These are phyloP conservation scores for Arthrobotrys sinensis DNA, from an alignment of 2,329 filamentous ascomycete species.

Conservation along the genomic window DNA sequence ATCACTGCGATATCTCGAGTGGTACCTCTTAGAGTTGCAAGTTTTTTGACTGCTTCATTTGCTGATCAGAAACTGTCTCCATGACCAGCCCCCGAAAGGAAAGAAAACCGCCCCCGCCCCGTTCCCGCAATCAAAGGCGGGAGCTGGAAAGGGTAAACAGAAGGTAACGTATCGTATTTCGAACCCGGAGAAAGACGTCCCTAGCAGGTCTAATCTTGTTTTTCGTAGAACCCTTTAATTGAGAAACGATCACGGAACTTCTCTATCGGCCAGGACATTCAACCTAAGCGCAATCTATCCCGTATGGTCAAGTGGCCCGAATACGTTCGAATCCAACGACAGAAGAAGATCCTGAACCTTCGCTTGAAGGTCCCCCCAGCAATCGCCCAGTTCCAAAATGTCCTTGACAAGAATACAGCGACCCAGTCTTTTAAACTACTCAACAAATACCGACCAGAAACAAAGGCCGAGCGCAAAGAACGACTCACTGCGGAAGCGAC, in stretches of 20 bases:
- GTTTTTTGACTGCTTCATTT: slow-evolving; percentile 86
- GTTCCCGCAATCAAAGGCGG: slow-evolving; percentile 94
- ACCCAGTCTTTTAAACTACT: slow-evolving; percentile 98
- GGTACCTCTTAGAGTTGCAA: slow-evolving; percentile 60
- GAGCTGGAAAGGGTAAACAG: slow-evolving; percentile 84
- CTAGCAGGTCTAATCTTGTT: slow-evolving; percentile 61
- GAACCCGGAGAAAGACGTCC: slow-evolving; percentile 42
- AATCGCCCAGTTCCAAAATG: slow-evolving; percentile 97
- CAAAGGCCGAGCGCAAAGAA: slow-evolving; percentile 99
- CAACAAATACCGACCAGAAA: slow-evolving; percentile 99
- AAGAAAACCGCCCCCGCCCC: slow-evolving; percentile 99
- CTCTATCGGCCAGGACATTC: slow-evolving; percentile 98
- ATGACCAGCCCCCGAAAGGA: slow-evolving; percentile 91
- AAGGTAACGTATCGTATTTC: slow-evolving; percentile 80
- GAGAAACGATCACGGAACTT: slow-evolving; percentile 98
- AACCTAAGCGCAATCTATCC: slow-evolving; percentile 93
- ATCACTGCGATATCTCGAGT: slow-evolving; percentile 34
- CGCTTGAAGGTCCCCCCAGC: slow-evolving; percentile 98
- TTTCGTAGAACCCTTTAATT: slow-evolving; percentile 91
- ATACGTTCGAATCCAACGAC: slow-evolving; percentile 97
- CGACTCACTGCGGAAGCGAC: slow-evolving; percentile 98
- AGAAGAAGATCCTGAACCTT: slow-evolving; percentile 84
- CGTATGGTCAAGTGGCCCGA: slow-evolving; percentile 99
- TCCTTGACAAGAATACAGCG: slow-evolving; percentile 96
- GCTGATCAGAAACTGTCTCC: slow-evolving; percentile 65